Conservation (phyloP, 208 protist species). For the Porcisia hertigi region DNA sequence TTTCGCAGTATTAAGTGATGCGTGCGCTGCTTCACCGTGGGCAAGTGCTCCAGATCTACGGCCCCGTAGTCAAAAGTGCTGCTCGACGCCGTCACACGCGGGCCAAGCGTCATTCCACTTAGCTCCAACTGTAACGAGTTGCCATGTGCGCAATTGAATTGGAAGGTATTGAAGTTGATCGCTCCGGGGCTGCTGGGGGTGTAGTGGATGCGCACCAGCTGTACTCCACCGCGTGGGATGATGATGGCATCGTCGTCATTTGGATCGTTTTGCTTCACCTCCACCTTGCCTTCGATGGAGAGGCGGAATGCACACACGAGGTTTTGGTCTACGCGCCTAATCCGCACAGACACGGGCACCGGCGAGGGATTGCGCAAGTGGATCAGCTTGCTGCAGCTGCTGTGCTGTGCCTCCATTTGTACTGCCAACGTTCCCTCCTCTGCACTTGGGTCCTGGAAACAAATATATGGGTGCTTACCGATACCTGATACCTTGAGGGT, state of each 20-base stretch:
- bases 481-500: conserved; percentile 81
- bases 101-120: conserved; percentile 45
- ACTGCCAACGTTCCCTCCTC: conserved; percentile 39
- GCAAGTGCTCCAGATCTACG: conserved; percentile 56
- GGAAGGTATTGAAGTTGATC: conserved; percentile 42
- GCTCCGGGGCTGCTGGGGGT: conserved; percentile 39
- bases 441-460: conserved; percentile 22
- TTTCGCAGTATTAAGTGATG: conserved; percentile 52
- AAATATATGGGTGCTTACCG: conserved; percentile 91
- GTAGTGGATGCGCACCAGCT: conserved; percentile 58
- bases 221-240: conserved; percentile 52
- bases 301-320: conserved; percentile 54
- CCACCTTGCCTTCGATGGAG: not conserved
- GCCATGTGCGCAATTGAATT: conserved; percentile 55
- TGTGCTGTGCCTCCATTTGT: conserved; percentile 33
- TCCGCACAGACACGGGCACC: conserved; percentile 60
- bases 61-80: conserved; percentile 83
- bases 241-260: conserved; percentile 21
- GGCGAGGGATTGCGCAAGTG: conserved; percentile 77
- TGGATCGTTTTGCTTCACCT: not conserved
- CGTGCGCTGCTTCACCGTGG: conserved; percentile 31
- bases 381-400: conserved; percentile 38
- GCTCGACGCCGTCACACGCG: conserved; percentile 53
- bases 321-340: conserved; percentile 42
- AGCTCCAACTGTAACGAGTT: conserved; percentile 63